These are phyloP conservation scores for Zoysia matrella DNA, from an alignment of 202 grass and related monocot genomes.

Conservation along the genomic window DNA sequence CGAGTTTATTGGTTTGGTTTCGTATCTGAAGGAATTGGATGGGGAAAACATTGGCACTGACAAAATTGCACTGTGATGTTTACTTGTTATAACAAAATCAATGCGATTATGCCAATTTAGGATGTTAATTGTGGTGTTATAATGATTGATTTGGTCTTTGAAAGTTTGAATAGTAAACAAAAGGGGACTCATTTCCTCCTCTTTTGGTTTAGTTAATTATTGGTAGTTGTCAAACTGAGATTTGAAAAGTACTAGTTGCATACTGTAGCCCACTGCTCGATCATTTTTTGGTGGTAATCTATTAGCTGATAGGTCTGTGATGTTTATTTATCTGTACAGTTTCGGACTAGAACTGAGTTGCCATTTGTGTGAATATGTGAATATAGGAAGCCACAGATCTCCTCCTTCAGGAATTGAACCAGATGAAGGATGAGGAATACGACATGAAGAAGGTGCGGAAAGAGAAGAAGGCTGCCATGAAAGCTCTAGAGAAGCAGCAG, in stretches of 20 bases:
- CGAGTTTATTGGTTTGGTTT: neutral
- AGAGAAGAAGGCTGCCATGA: slow-evolving; percentile 49
- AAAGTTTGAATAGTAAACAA: neutral
- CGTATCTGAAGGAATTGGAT: neutral
- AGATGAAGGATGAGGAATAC: slow-evolving; percentile 55
- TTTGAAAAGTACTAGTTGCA: neutral
- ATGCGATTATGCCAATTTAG: neutral
- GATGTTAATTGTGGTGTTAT: neutral
- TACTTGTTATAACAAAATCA: neutral
- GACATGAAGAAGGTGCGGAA: slow-evolving; percentile 45
- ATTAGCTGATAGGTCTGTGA: neutral
- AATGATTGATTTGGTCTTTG: neutral
- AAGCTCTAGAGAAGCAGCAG: slow-evolving; percentile 45
- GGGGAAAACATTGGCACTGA: neutral
- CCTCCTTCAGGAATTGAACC: slow-evolving; percentile 60
- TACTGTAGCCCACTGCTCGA: neutral
- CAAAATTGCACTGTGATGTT: neutral
- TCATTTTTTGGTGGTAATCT: neutral
- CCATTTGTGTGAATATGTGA: neutral
- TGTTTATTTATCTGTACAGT: neutral
- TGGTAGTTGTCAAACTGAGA: neutral
- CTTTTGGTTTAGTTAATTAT: neutral
- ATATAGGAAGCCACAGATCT: slow-evolving; percentile 67
- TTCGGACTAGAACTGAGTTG: neutral
- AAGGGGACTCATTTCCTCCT: neutral